Conservation (phyloP, 331 rosid species). For the Ulmus americana region DNA sequence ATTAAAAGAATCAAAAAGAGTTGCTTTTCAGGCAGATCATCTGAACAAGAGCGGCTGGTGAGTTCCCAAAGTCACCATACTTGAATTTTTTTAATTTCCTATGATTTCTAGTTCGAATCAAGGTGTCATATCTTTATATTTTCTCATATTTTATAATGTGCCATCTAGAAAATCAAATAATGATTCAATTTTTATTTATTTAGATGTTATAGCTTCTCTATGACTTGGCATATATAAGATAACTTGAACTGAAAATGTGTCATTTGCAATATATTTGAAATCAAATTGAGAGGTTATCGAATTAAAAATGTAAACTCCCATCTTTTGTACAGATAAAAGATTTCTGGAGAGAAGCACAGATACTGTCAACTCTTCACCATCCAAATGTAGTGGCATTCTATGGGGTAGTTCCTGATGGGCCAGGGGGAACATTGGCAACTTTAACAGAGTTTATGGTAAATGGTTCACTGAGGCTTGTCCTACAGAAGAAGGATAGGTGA, state of each 20-base stretch:
- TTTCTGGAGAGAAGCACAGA: slow-evolving; percentile 93
- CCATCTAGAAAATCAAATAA: neutral
- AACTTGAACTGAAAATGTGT: neutral
- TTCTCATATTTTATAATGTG: neutral
- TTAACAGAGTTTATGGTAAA: slow-evolving; percentile 89
- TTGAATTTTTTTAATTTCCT: slow-evolving; percentile 5
- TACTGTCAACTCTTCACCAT: slow-evolving; percentile 91
- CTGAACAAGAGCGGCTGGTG: slow-evolving; percentile 93
- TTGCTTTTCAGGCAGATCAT: slow-evolving; percentile 71
- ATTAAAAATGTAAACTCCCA: slow-evolving; percentile 14
- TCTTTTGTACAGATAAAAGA: slow-evolving; percentile 57
- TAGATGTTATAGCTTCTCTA: neutral
- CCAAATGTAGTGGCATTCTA: slow-evolving; percentile 95
- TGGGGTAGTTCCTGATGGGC: slow-evolving; percentile 89
- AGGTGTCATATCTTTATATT: slow-evolving; percentile 2
- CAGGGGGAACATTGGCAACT: slow-evolving; percentile 77
- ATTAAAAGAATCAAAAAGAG: slow-evolving; percentile 89
- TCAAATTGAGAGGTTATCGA: neutral
- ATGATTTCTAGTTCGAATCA: slow-evolving; percentile 11
- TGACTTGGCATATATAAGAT: neutral
- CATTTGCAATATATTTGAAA: neutral
- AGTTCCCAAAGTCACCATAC: slow-evolving; percentile 26
- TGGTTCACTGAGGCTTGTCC: slow-evolving; percentile 85
- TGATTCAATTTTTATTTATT: neutral
- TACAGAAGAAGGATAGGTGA: slow-evolving; percentile 67